A percentile compares a stretch with the other conserved stretches of the same genome.
These are phyloP conservation scores for Plenodomus lindquistii DNA, from an alignment of 2,329 filamentous ascomycete species.

Conservation along the genomic window DNA sequence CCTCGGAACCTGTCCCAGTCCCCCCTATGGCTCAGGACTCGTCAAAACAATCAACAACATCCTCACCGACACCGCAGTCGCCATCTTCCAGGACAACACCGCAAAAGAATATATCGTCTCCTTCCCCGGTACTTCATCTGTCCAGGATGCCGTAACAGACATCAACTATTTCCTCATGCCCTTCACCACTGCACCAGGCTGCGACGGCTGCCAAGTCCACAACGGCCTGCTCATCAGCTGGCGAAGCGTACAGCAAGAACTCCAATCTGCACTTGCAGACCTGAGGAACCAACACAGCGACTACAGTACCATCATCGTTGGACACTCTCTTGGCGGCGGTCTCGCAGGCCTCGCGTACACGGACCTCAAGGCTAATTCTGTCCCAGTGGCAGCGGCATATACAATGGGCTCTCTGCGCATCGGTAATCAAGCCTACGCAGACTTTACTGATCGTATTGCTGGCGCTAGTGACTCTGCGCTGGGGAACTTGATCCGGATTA, in stretches of 20 bases:
- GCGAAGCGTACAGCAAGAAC: slow-evolving; percentile 52
- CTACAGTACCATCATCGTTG: slow-evolving; percentile 60
- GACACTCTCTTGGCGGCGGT: slow-evolving; percentile 70
- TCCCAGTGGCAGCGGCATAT: slow-evolving; percentile 11
- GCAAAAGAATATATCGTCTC: slow-evolving; percentile 16
- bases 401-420: slow-evolving; percentile 62
- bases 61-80: slow-evolving; percentile 14
- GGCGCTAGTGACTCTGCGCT: slow-evolving; percentile 49
- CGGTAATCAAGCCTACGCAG: slow-evolving; percentile 60
- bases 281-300: slow-evolving; percentile 53
- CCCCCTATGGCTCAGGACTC: slow-evolving; percentile 14
- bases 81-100: slow-evolving; percentile 14
- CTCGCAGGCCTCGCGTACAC: slow-evolving; percentile 60
- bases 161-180: slow-evolving; percentile 12
- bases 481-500: slow-evolving; percentile 62
- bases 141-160: slow-evolving; percentile 17
- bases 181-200: slow-evolving; percentile 16
- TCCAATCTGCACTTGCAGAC: slow-evolving; percentile 49
- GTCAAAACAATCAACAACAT: slow-evolving; percentile 9
- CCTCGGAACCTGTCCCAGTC: slow-evolving; percentile 11
- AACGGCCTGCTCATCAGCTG: slow-evolving; percentile 62
- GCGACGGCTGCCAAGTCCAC: slow-evolving; percentile 56
- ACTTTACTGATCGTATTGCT: slow-evolving; percentile 52
- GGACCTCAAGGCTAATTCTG: slow-evolving; percentile 9
- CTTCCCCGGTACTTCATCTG: slow-evolving; percentile 13